Evolutionary conservation across 805 yeast genomes (phyloP).

Genomic region (Hanseniaspora taiwanica): DNA sequence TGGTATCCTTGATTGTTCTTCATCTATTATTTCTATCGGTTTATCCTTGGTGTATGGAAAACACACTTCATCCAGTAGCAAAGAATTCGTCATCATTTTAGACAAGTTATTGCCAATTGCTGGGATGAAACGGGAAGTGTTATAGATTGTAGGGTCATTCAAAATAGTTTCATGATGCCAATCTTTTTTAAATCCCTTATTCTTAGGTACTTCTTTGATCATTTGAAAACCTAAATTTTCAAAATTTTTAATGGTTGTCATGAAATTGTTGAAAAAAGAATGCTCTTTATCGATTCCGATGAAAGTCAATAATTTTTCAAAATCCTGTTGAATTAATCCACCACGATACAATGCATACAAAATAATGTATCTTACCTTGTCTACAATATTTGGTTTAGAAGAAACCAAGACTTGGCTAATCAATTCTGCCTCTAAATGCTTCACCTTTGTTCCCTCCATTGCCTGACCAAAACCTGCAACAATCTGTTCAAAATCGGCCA

Average conservation of each 20-base stretch:
- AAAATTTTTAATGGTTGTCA: conserved; percentile 46
- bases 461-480: conserved; percentile 61
- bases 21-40: conserved; percentile 37
- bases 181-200: conserved; percentile 31
- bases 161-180: conserved; percentile 39
- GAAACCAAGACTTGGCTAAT: conserved; percentile 31
- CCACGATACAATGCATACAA: conserved; percentile 72
- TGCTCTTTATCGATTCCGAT: conserved; percentile 27
- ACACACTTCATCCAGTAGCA: conserved; percentile 35
- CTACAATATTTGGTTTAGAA: conserved; percentile 38
- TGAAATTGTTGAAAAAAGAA: conserved; percentile 28
- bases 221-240: conserved; percentile 44
- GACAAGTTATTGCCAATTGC: conserved; percentile 49
- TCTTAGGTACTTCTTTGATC: conserved; percentile 28
- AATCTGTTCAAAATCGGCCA: conserved; percentile 79
- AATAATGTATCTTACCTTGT: conserved; percentile 62
- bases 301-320: conserved; percentile 53
- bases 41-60: conserved; percentile 71
- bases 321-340: conserved; percentile 65
- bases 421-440: conserved; percentile 49
- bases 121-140: conserved; percentile 62
- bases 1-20: conserved; percentile 23
- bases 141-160: conserved; percentile 29
- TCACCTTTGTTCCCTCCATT: conserved; percentile 50
- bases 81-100: conserved; percentile 34